A percentile compares a stretch with the other conserved stretches of the same genome.
phyloP scores from a whole-genome alignment of 441 rosid genomes.

The Sinapis alba region DNA sequence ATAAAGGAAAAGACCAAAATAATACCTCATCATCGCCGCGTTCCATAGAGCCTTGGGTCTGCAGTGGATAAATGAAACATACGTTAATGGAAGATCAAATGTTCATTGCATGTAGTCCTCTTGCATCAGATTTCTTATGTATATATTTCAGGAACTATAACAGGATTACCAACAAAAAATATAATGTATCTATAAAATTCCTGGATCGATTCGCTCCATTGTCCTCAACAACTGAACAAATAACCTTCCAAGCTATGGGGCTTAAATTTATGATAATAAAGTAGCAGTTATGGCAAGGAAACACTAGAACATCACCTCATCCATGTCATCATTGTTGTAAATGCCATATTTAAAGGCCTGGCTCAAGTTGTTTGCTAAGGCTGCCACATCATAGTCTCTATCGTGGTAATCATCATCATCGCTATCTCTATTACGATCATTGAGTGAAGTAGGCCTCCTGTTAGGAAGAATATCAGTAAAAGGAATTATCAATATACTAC shows the following conservation, averaged over 20 bases:
- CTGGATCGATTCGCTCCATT: neutral
- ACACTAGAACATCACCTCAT: slow-evolving; percentile 63
- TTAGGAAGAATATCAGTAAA: slow-evolving; percentile 30
- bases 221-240: neutral
- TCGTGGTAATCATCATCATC: slow-evolving; percentile 97
- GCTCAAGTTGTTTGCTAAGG: slow-evolving; percentile 91
- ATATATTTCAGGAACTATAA: slow-evolving; percentile 3
- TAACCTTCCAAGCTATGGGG: neutral
- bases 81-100: neutral
- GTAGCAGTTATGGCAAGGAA: slow-evolving; percentile 23
- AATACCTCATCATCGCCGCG: slow-evolving; percentile 89
- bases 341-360: slow-evolving; percentile 92
- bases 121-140: slow-evolving; percentile 17
- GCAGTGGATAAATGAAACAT: slow-evolving; percentile 39
- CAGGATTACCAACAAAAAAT: neutral
- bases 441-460: slow-evolving; percentile 94
- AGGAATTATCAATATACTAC: neutral
- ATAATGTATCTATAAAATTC: neutral
- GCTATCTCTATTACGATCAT: slow-evolving; percentile 87
- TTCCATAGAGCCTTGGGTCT: slow-evolving; percentile 80
- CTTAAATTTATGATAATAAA: slow-evolving; percentile 1
- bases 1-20: slow-evolving; percentile 21
- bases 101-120: neutral
- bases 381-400: slow-evolving; percentile 96
- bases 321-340: slow-evolving; percentile 74